phyloP scores from a whole-genome alignment of 257 asterid genomes.

The Nicotiana tomentosiformis region DNA sequence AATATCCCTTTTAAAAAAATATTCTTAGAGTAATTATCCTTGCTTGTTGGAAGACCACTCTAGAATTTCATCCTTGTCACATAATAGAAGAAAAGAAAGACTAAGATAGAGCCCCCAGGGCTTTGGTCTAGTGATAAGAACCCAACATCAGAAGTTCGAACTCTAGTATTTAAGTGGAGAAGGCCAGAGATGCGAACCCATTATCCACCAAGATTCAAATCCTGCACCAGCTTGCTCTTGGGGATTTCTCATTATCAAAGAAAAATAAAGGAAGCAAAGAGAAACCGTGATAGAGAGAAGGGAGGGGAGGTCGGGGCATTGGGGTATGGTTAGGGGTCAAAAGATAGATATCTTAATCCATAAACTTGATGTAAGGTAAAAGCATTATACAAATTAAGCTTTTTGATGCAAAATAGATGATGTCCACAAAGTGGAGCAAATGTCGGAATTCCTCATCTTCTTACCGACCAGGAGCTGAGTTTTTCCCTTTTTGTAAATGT shows the following conservation, averaged over 20 bases:
- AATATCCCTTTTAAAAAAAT: too few species aligned
- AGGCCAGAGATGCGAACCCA: too few species aligned
- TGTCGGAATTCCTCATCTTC: neutral
- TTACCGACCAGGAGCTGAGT: neutral
- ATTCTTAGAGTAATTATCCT: neutral
- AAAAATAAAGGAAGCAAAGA: neutral
- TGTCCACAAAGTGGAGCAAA: neutral
- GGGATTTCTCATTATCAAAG: too few species aligned
- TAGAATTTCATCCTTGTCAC: neutral
- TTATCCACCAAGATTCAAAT: too few species aligned
- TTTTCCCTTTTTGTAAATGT: slow-evolving; percentile 1
- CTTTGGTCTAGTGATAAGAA: too few species aligned
- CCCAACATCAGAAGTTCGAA: too few species aligned
- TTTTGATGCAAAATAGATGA: neutral
- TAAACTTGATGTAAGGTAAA: neutral
- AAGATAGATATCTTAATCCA: neutral
- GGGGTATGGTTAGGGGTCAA: neutral
- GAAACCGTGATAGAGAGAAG: neutral
- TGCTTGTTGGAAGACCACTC: neutral
- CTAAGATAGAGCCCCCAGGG: too few species aligned
- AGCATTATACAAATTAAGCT: neutral
- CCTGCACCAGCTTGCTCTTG: too few species aligned
- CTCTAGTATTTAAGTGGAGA: too few species aligned
- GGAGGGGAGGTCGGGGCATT: neutral
- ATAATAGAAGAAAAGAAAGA: too few species aligned